Percentiles rank a stretch among this genome's conserved stretches.
Conservation (phyloP, 108 stramenopile species). For the Epithemia pelagica region DNA sequence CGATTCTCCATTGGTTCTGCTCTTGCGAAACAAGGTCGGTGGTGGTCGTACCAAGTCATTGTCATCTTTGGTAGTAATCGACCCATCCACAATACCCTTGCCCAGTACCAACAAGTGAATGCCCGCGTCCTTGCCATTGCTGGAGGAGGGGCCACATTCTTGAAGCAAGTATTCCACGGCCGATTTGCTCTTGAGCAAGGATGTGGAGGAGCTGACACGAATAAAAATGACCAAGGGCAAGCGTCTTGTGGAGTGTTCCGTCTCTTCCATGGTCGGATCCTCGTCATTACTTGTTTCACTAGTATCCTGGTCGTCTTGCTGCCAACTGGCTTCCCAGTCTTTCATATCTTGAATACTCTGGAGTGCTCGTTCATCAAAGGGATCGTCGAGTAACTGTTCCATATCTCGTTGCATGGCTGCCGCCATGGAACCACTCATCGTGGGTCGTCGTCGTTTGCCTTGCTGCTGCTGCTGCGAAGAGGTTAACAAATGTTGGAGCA, state of each 20-base stretch:
- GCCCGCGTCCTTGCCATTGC: conserved; percentile 37
- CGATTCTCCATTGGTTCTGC: conserved; percentile 1
- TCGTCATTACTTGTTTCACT: conserved; percentile 9
- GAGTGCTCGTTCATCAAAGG: conserved; percentile 69
- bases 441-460: conserved; percentile 14
- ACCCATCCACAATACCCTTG: conserved; percentile 57
- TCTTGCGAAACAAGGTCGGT: neutral
- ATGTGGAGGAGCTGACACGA: conserved; percentile 52
- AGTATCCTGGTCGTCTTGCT: conserved; percentile 16
- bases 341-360: conserved; percentile 57
- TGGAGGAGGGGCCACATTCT: conserved; percentile 32
- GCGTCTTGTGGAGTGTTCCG: conserved; percentile 8
- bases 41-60: neutral
- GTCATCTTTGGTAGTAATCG: conserved; percentile 16
- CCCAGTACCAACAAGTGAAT: conserved; percentile 74
- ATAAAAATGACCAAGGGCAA: conserved; percentile 72
- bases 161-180: conserved; percentile 67
- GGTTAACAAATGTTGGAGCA: conserved; percentile 49
- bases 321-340: conserved; percentile 49
- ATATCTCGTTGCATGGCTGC: conserved; percentile 68
- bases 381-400: conserved; percentile 65
- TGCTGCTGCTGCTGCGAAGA: conserved; percentile 23
- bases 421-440: conserved; percentile 52
- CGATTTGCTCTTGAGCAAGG: conserved; percentile 70
- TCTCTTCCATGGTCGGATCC: neutral